phyloP scores from a whole-genome alignment of 2,329 filamentous ascomycete species.

The Cercospora sp. region DNA sequence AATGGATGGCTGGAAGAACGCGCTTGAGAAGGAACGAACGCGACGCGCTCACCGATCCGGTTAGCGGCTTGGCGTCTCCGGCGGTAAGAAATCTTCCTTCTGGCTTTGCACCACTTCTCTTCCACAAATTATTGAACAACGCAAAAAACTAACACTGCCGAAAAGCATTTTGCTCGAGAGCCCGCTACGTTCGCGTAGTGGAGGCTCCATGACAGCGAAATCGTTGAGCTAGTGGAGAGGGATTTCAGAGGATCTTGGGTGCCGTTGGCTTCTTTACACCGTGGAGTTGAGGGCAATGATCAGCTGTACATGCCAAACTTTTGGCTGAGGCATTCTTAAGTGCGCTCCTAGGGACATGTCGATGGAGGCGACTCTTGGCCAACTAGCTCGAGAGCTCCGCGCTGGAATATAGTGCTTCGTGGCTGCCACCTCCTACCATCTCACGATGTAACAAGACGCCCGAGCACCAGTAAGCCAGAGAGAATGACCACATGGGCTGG shows the following conservation, averaged over 20 bases:
- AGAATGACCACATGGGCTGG: no score
- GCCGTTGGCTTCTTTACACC: constrained; percentile 38
- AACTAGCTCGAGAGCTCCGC: neutral
- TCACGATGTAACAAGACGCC: no score
- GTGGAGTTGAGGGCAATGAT: constrained; percentile 43
- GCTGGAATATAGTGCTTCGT: neutral
- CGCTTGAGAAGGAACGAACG: constrained; percentile 5
- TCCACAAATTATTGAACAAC: constrained; percentile 39
- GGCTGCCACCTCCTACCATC: no score
- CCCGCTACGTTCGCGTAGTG: constrained; percentile 34
- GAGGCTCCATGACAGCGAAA: constrained; percentile 45
- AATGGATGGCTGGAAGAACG: constrained; percentile 1
- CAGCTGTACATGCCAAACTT: constrained; percentile 36
- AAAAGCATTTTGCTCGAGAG: constrained; percentile 46
- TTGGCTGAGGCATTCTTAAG: neutral
- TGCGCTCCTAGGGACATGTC: neutral
- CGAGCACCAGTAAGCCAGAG: neutral
- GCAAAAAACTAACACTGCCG: constrained; percentile 41
- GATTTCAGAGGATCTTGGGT: constrained; percentile 42
- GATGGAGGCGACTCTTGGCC: neutral
- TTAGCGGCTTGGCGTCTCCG: constrained; percentile 4
- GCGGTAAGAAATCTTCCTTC: constrained; percentile 15
- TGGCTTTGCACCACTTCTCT: constrained; percentile 14
- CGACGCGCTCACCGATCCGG: constrained; percentile 5
- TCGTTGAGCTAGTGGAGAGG: constrained; percentile 43